Evolutionary conservation across 192 early-diverging fungal species (phyloP).

Genomic region (Podila epicladia): DNA sequence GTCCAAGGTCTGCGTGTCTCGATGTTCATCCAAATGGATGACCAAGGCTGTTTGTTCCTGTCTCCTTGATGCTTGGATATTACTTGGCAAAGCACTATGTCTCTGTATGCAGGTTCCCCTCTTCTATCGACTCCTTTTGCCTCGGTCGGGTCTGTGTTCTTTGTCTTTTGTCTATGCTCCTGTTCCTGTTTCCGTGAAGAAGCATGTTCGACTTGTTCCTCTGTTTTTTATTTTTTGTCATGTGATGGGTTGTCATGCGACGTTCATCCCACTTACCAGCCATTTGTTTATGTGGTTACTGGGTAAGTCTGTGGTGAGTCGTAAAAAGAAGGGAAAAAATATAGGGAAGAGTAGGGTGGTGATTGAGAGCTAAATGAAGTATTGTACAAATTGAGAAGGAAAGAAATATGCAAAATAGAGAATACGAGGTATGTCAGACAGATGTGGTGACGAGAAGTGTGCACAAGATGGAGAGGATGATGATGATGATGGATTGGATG

Average conservation of each 20-base stretch:
- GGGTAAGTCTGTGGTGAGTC: background rate
- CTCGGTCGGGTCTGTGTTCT: background rate
- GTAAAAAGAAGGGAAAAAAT: background rate
- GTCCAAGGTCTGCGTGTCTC: too few species aligned
- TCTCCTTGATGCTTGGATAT: background rate
- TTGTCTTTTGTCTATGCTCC: too few species aligned
- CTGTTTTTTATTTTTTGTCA: too few species aligned
- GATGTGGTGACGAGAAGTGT: too few species aligned
- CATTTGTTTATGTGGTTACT: background rate
- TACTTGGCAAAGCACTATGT: background rate
- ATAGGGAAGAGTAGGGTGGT: background rate
- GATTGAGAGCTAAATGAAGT: background rate
- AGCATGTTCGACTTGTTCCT: too few species aligned
- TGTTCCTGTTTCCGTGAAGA: too few species aligned
- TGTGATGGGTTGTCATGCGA: background rate
- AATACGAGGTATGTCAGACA: background rate
- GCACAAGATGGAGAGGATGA: background rate
- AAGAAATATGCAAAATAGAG: background rate
- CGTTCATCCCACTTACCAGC: background rate
- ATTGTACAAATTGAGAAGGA: background rate
- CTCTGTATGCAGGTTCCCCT: background rate
- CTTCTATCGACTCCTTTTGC: background rate
- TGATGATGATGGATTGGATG: background rate
- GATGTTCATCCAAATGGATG: background rate
- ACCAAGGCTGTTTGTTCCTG: background rate